A percentile compares a stretch with the other conserved stretches of the same genome.
Conservation (phyloP, 1,284 basidiomycete genomes). For the Trametes polyzona region DNA sequence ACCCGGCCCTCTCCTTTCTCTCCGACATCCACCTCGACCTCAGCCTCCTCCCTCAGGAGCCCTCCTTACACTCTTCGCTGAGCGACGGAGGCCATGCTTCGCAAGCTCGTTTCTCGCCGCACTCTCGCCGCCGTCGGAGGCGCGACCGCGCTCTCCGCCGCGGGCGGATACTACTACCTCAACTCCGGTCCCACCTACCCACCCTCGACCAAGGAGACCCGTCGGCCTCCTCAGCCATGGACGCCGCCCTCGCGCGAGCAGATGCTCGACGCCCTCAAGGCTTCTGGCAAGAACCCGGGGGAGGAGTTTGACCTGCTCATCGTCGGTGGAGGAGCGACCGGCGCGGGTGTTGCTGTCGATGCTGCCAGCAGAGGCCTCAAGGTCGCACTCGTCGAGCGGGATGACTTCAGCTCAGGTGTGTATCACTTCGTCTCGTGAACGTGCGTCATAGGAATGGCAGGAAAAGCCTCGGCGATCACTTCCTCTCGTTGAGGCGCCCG, state of each 20-base stretch:
- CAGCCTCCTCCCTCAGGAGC: slow-evolving; percentile 2
- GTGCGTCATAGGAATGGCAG: slow-evolving; percentile 10
- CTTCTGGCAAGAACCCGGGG: slow-evolving; percentile 37
- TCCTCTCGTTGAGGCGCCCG: no score
- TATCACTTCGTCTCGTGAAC: slow-evolving; percentile 7
- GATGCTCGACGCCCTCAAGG: slow-evolving; percentile 64
- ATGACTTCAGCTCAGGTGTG: slow-evolving; percentile 89
- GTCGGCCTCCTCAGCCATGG: slow-evolving; percentile 75
- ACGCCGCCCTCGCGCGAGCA: slow-evolving; percentile 68
- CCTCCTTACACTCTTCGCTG: slow-evolving; percentile 20
- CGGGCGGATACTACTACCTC: slow-evolving; percentile 70
- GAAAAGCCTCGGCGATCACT: slow-evolving; percentile 10
- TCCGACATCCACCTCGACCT: slow-evolving; percentile 1
- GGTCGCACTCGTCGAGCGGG: slow-evolving; percentile 92
- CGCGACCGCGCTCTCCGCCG: slow-evolving; percentile 53
- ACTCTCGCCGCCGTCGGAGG: slow-evolving; percentile 55
- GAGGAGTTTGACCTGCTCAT: slow-evolving; percentile 82
- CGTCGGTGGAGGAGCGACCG: slow-evolving; percentile 94
- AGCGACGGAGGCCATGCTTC: slow-evolving; percentile 37
- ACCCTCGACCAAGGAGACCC: slow-evolving; percentile 59
- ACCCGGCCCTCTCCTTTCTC: background rate
- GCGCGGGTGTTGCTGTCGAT: slow-evolving; percentile 93
- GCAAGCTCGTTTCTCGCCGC: slow-evolving; percentile 56
- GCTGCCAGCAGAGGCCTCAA: slow-evolving; percentile 91
- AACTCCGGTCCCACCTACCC: slow-evolving; percentile 73